Evolutionary conservation across 495 filamentous ascomycete species (phyloP), one percentile per base, ranked within the genome.

Genomic region (Neurospora cerealis): DNA sequence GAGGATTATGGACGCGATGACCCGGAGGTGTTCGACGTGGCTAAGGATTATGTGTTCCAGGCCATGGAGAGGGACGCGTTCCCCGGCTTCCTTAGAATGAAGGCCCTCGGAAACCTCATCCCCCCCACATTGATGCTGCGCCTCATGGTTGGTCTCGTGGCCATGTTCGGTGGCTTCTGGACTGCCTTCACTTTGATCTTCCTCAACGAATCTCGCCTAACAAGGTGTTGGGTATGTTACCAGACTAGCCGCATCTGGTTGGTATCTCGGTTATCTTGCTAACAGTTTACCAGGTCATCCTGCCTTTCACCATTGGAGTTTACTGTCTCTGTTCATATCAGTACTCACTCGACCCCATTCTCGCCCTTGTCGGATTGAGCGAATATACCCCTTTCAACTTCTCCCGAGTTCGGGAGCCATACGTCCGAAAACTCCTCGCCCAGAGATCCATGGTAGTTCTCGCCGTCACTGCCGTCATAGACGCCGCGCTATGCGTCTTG

Each of bases 11-110:
- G 92, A 60, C 90, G 96, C 78, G 96, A 98, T 76, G 96, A 99
- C 79, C 96, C 96, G 1, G 96, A 98, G 80, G 90, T 99, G 13
- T 99, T 99, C 75, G 95, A 98, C 80, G 90, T 92, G 3, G 96
- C 96, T 36, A 98, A 98, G 82, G 96, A 99, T 83, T 99, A 98
- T 80, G 95, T 97, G 69, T 99, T 98, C 82, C 96, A 98, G 80
- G 96, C 96, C 4, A 99, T 99, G 96, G 96, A 99, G 82, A 90
- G 96, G 54, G 96, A 98, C 83, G 96, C 96, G 17, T 99, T 97
- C 82, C 96, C 96, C 5, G 95, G 95, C 32, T 99, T 99, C 86
- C 88, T 99, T 75, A 90, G 93, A 77, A 91, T 92, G 78, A 98
- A 98, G 84, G 96, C 95, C 8, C 87, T 99, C 17, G 96, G 96